These are phyloP conservation scores for Suhomyces faveliae DNA, from an alignment of 805 yeast genomes.

Conservation along the genomic window DNA sequence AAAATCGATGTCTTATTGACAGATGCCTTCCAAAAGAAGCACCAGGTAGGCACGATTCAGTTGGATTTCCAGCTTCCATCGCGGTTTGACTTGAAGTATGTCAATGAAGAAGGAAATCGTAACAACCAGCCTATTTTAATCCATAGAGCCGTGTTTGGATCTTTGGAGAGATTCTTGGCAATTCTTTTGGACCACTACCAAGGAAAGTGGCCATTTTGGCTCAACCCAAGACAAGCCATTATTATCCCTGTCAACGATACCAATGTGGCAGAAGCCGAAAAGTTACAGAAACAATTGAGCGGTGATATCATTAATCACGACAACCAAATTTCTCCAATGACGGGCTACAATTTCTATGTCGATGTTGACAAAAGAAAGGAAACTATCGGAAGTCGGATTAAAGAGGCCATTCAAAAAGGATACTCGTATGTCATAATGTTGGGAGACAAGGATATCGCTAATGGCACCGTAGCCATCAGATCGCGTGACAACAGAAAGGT, in stretches of 20 bases:
- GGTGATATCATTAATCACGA: constrained; percentile 41
- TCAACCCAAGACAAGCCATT: constrained; percentile 86
- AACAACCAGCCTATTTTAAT: constrained; percentile 83
- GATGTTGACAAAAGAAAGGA: constrained; percentile 76
- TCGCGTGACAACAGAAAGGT: constrained; percentile 49
- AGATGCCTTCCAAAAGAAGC: constrained; percentile 77
- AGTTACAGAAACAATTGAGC: constrained; percentile 42
- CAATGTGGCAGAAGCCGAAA: constrained; percentile 55
- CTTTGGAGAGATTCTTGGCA: constrained; percentile 90
- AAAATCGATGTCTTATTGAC: constrained; percentile 83
- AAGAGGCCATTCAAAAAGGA: constrained; percentile 71
- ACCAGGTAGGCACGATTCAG: constrained; percentile 95
- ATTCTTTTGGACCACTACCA: constrained; percentile 83
- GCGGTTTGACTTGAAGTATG: constrained; percentile 72
- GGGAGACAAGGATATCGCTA: constrained; percentile 78
- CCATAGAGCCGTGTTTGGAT: constrained; percentile 94
- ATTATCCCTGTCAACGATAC: constrained; percentile 74
- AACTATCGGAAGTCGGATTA: constrained; percentile 76
- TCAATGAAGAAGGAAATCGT: constrained; percentile 47
- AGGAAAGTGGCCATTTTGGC: constrained; percentile 98
- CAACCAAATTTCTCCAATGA: constrained; percentile 50
- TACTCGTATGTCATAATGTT: constrained; percentile 79
- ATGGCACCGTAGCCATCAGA: constrained; percentile 62
- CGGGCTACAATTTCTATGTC: constrained; percentile 61
- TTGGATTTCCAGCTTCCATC: constrained; percentile 92